Base-by-base conservation (phyloP, 176 grass and related monocot genomes). In the Carex cristatella region DNA sequence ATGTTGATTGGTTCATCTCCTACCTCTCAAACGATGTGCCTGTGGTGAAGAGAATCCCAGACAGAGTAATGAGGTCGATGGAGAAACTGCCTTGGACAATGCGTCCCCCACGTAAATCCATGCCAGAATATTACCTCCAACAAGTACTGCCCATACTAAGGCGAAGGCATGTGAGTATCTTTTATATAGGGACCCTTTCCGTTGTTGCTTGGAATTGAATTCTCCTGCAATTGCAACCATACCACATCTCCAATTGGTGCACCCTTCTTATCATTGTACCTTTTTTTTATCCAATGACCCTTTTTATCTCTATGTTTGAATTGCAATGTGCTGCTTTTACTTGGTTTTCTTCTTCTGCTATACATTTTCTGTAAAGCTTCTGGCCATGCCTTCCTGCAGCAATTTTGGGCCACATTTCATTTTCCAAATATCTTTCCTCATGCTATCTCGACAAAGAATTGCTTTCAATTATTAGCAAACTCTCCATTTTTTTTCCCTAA, bases 41-140 rank as follows among this genome's bases (percentile, higher is more conserved):
- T 66, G 81, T 98, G 84, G 88, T 98, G 65, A 93, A 92, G 86
- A 90, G 83, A 54, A 95, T 98, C 12, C 91, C 96, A 58, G 90
- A 98, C 58, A 88, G 90, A 84, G 93, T 98, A 57, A 95, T 98
- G 96, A 81, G 84, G 66, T 95, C 91, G 31, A 95, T 98, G 95
- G 91, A 98, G 79, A 98, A 94, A 88, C 91, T 91, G 23, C 96
- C 93, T 23, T 98, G 92, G 87, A 98, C 96, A 27, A 95, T 98
- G 95, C 89, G 96, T 0, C 86, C 91, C 44, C 96, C 96, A 82
- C 91, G 96, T 69, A 98, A 95, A 92, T 98, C 96, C n/a, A 79
- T 87, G 90, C 91, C 93, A 40, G 88, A 94, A 64, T 98, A 89
- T 94, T 98, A 98, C 70, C 69, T 90, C 33, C 62, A 88, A 63